Conservation (phyloP, 768 basidiomycete species). For the Boletus rubescentipes region DNA sequence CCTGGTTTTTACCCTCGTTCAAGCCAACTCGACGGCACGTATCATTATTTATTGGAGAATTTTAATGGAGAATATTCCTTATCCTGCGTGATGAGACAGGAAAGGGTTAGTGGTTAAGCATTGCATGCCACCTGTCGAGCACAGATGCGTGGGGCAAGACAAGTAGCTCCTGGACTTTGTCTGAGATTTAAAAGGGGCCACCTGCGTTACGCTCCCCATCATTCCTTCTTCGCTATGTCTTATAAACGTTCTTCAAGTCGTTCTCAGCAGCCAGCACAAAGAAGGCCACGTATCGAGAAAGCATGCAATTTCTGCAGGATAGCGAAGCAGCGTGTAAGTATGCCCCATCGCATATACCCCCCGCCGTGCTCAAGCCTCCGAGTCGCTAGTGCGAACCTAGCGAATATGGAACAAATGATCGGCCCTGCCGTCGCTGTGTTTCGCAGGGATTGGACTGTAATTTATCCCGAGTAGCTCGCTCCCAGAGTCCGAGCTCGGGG, state of each 20-base stretch:
- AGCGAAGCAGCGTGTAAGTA: conserved; percentile 21
- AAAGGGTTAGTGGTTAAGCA: conserved; percentile 2
- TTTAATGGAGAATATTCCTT: conserved; percentile 5
- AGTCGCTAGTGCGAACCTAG: conserved; percentile 17
- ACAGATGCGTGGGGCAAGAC: conserved; percentile 8
- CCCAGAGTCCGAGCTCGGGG: conserved; percentile 22
- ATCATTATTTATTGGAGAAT: conserved; percentile 14
- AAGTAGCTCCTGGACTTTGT: conserved; percentile 3
- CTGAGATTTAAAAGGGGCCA: conserved; percentile 20
- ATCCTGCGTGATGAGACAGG: conserved; percentile 8
- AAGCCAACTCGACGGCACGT: conserved; percentile 7
- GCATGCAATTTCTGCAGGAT: conserved; percentile 23
- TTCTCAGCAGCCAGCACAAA: conserved; percentile 8
- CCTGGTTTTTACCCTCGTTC: conserved; percentile 16
- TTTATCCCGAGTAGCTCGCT: conserved; percentile 15
- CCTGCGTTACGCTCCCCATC: conserved; percentile 2
- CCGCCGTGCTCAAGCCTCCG: conserved; percentile 2
- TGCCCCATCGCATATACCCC: not conserved
- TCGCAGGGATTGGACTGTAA: conserved; percentile 9
- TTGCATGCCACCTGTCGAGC: conserved; percentile 9
- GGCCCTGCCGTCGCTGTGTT: conserved; percentile 25
- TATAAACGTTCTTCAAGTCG: conserved; percentile 4
- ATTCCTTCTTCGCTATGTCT: conserved; percentile 18
- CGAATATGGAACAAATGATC: conserved; percentile 17
- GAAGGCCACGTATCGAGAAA: conserved; percentile 11